These are phyloP conservation scores for Ramularia endophylla DNA, from an alignment of 2,329 filamentous ascomycete genomes.

Conservation along the genomic window DNA sequence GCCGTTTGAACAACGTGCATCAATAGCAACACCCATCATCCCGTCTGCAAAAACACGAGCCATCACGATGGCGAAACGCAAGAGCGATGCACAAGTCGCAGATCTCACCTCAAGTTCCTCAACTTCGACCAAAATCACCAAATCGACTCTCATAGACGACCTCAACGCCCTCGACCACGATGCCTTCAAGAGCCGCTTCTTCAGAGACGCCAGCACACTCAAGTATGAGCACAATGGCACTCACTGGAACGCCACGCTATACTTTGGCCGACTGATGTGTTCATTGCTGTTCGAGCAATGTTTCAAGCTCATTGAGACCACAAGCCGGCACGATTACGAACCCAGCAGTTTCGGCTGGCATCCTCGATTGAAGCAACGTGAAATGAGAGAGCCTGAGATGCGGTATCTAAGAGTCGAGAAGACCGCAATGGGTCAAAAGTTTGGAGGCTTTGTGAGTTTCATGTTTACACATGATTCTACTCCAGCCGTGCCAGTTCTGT, in stretches of 20 bases:
- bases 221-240: not conserved
- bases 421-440: not conserved
- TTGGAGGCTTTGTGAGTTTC: conserved; percentile 51
- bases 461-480: conserved; percentile 64
- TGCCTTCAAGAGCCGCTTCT: conserved; percentile 11
- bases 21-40: not conserved
- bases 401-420: conserved; percentile 50
- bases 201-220: conserved; percentile 3
- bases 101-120: not conserved
- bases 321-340: conserved; percentile 60
- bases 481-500: conserved; percentile 58
- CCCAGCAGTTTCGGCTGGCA: conserved; percentile 60
- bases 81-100: conserved; percentile 1
- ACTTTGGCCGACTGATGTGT: conserved; percentile 4
- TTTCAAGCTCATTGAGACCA: conserved; percentile 54
- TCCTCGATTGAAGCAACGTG: conserved; percentile 52
- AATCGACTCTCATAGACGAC: conserved; percentile 9
- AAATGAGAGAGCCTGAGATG: conserved; percentile 64
- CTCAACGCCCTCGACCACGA: conserved; percentile 10
- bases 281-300: conserved; percentile 40
- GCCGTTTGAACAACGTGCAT: not conserved
- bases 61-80: conserved; percentile 14
- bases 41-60: too few species aligned
- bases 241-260: not conserved
- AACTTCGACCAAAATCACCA: not conserved